Conservation (phyloP, 306 rosid species). For the Casuarina equisetifolia region DNA sequence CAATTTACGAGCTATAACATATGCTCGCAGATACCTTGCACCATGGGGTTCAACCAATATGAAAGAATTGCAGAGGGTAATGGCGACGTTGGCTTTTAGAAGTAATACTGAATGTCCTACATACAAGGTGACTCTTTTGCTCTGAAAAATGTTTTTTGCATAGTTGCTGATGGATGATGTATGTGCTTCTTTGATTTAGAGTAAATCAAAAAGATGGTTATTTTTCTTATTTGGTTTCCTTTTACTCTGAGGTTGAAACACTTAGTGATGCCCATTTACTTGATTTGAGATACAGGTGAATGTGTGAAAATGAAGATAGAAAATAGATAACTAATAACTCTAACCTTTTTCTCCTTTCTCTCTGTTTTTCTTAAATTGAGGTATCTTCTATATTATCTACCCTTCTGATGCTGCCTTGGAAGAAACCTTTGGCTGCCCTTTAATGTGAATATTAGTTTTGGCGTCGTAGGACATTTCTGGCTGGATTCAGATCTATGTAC, state of each 20-base stretch:
- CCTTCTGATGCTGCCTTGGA: not conserved
- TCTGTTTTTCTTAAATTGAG: not conserved
- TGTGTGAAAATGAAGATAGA: not conserved
- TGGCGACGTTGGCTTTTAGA: slow-evolving; percentile 82
- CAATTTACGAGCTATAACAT: slow-evolving; percentile 70
- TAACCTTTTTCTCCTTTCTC: not conserved
- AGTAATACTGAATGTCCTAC: slow-evolving; percentile 73
- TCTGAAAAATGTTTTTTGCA: slow-evolving; percentile 9
- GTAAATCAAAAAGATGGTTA: slow-evolving; percentile 2
- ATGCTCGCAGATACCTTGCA: slow-evolving; percentile 84
- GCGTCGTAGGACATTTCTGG: not conserved
- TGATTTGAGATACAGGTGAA: not conserved
- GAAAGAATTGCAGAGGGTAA: slow-evolving; percentile 89
- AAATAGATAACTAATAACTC: not conserved
- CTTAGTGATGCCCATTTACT: not conserved
- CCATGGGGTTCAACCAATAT: slow-evolving; percentile 83
- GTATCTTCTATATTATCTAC: not conserved
- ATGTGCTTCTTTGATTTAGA: not conserved
- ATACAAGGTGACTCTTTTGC: slow-evolving; percentile 69
- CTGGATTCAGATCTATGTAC: not conserved
- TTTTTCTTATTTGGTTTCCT: slow-evolving; percentile 1
- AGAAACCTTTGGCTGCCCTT: not conserved
- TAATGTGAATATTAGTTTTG: not conserved
- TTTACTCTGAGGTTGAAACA: not conserved
- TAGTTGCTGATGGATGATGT: not conserved